Conservation (phyloP, 805 yeast genomes). For the Starmerella ratchasimensis region DNA sequence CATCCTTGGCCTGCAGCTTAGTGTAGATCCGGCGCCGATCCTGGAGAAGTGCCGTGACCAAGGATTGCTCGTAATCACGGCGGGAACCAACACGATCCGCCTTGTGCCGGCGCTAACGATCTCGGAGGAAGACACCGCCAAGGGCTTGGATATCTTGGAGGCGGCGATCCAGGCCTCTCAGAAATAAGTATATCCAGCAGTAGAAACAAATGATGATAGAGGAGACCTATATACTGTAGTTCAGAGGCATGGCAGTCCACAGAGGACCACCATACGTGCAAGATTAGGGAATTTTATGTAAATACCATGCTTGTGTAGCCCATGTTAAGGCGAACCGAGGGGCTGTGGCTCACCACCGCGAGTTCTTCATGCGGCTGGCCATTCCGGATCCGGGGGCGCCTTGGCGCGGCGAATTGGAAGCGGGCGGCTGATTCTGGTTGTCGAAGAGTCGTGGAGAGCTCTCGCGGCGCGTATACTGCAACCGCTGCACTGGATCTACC, state of each 20-base stretch:
- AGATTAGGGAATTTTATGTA: no score
- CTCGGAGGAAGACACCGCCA: constrained; percentile 48
- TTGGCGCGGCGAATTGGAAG: no score
- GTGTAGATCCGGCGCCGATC: constrained; percentile 46
- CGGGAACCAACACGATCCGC: constrained; percentile 83
- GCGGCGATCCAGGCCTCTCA: no score
- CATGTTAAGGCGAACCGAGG: no score
- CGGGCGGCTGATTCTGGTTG: constrained; percentile 1
- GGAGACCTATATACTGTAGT: neutral
- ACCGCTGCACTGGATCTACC: neutral
- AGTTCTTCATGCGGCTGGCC: constrained; percentile 13
- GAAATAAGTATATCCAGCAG: no score
- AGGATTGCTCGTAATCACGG: constrained; percentile 76
- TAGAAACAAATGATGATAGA: neutral
- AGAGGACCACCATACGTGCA: neutral
- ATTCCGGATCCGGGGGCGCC: constrained; percentile 12
- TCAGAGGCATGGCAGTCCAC: neutral
- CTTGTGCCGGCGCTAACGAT: constrained; percentile 87
- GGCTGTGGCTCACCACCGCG: constrained; percentile 14
- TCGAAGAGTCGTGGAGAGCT: constrained; percentile 8
- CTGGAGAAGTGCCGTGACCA: constrained; percentile 57
- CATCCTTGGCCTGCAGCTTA: constrained; percentile 69
- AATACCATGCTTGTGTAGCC: no score
- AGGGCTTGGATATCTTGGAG: constrained; percentile 61
- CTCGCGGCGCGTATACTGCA: constrained; percentile 4